Evolutionary conservation across 1,284 basidiomycete species (phyloP).

Genomic region (Puccinia triticina): DNA sequence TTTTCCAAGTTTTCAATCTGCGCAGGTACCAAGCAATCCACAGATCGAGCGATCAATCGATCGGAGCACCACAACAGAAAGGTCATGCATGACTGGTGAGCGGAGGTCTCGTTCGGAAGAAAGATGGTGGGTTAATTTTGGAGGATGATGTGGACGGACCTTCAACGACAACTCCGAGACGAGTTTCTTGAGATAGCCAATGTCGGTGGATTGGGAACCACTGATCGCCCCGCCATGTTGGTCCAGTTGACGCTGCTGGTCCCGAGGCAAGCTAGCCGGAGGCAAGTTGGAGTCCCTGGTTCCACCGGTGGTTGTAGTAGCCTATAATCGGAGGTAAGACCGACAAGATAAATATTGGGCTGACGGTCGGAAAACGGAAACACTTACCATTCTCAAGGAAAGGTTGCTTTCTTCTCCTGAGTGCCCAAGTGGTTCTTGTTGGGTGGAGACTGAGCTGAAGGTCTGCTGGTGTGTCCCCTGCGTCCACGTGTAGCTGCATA

Average conservation of each 20-base stretch:
- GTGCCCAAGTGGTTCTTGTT: too few relatives aligned
- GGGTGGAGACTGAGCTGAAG: too few relatives aligned
- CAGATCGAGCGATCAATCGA: not conserved
- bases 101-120: not conserved
- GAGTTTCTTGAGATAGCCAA: conserved; percentile 44
- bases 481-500: too few relatives aligned
- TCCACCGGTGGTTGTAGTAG: conserved; percentile 47
- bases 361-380: not conserved
- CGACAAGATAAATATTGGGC: not conserved
- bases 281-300: conserved; percentile 40
- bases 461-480: too few relatives aligned
- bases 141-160: conserved; percentile 5
- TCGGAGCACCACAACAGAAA: not conserved
- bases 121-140: not conserved
- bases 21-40: not conserved
- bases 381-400: not conserved
- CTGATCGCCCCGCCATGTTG: conserved; percentile 37
- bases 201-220: conserved; percentile 22
- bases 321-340: not conserved
- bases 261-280: conserved; percentile 40
- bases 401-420: too few relatives aligned
- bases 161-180: conserved; percentile 43
- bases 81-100: not conserved
- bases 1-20: conserved; percentile 47
- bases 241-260: conserved; percentile 40